Percentiles rank a stretch among this genome's conserved stretches.
phyloP scores from a whole-genome alignment of 805 yeast species.

The Candida dajiaensis region DNA sequence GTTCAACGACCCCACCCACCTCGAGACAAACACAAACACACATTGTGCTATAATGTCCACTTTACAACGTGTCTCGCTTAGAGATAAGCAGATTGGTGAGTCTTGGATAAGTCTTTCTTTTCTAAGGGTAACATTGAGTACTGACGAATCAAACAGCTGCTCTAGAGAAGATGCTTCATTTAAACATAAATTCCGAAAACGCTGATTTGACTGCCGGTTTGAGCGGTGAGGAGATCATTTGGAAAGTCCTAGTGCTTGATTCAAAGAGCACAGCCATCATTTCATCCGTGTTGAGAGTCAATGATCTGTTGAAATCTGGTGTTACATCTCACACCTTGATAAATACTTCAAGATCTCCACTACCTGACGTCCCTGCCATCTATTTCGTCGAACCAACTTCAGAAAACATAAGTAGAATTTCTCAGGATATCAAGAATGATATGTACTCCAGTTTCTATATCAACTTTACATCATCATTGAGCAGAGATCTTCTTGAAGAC shows the following conservation, averaged over 20 bases:
- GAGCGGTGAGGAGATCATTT: constrained; percentile 61
- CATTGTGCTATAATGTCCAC: constrained; percentile 12
- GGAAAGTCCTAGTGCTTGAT: constrained; percentile 92
- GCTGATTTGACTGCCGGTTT: constrained; percentile 49
- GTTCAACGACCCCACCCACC: too few species aligned
- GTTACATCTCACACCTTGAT: constrained; percentile 84
- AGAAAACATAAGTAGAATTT: constrained; percentile 64
- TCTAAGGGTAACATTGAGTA: background rate
- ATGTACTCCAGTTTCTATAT: constrained; percentile 75
- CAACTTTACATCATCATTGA: constrained; percentile 79
- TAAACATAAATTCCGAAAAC: constrained; percentile 56
- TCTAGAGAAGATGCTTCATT: constrained; percentile 78
- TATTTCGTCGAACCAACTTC: constrained; percentile 86
- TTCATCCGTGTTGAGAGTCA: constrained; percentile 88
- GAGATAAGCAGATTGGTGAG: constrained; percentile 38
- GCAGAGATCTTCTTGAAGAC: constrained; percentile 77
- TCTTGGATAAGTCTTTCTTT: background rate
- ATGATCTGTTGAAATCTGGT: constrained; percentile 85
- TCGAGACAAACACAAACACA: background rate
- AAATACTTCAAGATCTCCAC: constrained; percentile 63
- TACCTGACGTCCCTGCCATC: constrained; percentile 92
- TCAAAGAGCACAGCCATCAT: constrained; percentile 74
- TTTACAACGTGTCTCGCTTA: constrained; percentile 24
- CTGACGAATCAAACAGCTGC: constrained; percentile 26
- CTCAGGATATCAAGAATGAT: constrained; percentile 67